Conservation (phyloP, 768 basidiomycete genomes). For the Boletus huronensis region DNA sequence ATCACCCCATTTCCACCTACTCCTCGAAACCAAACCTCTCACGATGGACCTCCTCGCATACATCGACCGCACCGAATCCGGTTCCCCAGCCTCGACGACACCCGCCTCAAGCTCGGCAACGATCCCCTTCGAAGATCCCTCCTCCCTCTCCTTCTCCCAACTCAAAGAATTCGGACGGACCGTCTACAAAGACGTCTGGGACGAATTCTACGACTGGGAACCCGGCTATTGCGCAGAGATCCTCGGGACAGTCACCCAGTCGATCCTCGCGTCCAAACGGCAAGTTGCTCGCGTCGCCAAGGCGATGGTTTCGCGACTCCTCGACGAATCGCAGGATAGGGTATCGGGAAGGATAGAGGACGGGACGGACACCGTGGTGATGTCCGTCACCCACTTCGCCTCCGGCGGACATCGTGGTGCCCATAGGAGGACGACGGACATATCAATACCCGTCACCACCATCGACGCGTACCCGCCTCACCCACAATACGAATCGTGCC, state of each 20-base stretch:
- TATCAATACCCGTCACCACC: conserved; percentile 16
- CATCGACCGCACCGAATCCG: conserved; percentile 26
- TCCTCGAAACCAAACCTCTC: too few species aligned
- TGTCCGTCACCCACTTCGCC: conserved; percentile 10
- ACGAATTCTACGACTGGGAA: conserved; percentile 48
- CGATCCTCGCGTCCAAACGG: conserved; percentile 4
- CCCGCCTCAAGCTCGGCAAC: background rate
- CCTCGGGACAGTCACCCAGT: conserved; percentile 17
- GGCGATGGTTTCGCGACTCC: conserved; percentile 3
- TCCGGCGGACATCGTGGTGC: background rate
- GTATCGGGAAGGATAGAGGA: background rate
- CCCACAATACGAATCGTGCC: conserved; percentile 44
- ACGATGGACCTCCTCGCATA: conserved; percentile 17
- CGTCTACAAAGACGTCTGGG: conserved; percentile 40
- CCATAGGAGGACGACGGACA: background rate
- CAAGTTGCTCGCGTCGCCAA: conserved; percentile 15
- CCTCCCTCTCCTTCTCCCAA: background rate
- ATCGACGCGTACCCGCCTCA: conserved; percentile 20
- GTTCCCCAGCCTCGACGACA: conserved; percentile 7
- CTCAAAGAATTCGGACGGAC: conserved; percentile 24
- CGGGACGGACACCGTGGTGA: background rate
- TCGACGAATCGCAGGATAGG: background rate
- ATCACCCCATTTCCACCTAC: too few species aligned
- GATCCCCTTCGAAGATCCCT: background rate
- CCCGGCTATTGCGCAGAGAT: conserved; percentile 25